phyloP scores from a whole-genome alignment of 345 rosid genomes.

The Arabidopsis suecica region DNA sequence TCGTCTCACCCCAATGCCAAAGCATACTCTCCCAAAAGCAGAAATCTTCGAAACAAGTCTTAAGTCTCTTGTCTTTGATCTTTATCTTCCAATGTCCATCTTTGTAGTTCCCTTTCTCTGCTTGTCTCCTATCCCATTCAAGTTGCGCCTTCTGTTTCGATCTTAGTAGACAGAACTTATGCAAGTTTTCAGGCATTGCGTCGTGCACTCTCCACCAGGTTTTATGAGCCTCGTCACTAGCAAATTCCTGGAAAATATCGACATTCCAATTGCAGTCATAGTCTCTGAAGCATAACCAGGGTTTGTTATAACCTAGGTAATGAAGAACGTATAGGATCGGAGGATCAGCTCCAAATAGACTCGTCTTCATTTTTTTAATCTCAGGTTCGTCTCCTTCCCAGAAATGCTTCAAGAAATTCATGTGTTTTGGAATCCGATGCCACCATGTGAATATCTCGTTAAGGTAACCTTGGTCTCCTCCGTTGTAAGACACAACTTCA shows the following conservation, averaged over 20 bases:
- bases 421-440: conserved; percentile 91
- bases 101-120: conserved; percentile 71
- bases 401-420: conserved; percentile 94
- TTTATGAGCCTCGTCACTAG: conserved; percentile 76
- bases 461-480: conserved; percentile 92
- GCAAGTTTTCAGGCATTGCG: conserved; percentile 74
- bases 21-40: conserved; percentile 93
- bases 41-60: conserved; percentile 71
- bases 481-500: conserved; percentile 86
- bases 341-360: conserved; percentile 79
- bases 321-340: conserved; percentile 84
- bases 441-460: conserved; percentile 97
- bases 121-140: conserved; percentile 89
- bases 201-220: conserved; percentile 94
- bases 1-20: conserved; percentile 90
- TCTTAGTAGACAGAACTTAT: conserved; percentile 72
- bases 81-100: conserved; percentile 89
- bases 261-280: conserved; percentile 98
- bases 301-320: conserved; percentile 75
- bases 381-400: conserved; percentile 93
- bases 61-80: conserved; percentile 68
- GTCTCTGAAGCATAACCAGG: conserved; percentile 91
- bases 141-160: conserved; percentile 85
- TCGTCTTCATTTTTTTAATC: conserved; percentile 68
- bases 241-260: conserved; percentile 74